phyloP scores from a whole-genome alignment of 2,329 filamentous ascomycete genomes.

The Ceratocystis albifundus region DNA sequence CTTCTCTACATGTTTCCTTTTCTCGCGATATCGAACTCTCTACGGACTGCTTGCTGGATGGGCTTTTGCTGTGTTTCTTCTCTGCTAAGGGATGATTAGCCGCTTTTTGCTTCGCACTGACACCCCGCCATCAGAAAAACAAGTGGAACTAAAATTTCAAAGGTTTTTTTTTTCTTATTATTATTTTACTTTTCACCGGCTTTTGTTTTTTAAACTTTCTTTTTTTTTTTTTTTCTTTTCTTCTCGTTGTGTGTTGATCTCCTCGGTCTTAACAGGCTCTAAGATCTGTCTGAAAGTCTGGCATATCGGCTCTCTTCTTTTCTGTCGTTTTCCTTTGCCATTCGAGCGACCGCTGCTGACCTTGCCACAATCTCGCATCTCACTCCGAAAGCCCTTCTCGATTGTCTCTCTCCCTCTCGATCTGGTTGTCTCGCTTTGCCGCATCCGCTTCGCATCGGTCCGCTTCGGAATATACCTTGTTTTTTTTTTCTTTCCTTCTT shows the following conservation, averaged over 20 bases:
- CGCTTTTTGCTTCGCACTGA: conserved; percentile 14
- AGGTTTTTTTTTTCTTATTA: neutral
- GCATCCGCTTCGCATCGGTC: conserved; percentile 12
- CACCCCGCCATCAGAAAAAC: conserved; percentile 16
- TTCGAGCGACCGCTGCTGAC: neutral
- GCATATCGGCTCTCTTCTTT: neutral
- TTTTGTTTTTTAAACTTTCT: neutral
- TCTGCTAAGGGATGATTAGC: conserved; percentile 8
- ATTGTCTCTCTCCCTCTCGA: neutral
- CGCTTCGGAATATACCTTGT: neutral
- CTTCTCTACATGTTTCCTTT: neutral
- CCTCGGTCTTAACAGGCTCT: neutral
- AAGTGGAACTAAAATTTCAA: conserved; percentile 14
- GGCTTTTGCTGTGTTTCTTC: neutral
- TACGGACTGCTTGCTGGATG: too few relatives aligned
- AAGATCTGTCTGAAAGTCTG: neutral
- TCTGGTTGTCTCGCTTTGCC: neutral
- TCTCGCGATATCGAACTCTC: neutral
- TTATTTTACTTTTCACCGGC: neutral
- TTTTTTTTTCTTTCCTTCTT: neutral
- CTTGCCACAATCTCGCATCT: neutral
- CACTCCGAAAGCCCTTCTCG: neutral
- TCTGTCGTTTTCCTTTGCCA: neutral
- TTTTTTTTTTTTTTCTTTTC: neutral
- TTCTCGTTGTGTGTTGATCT: conserved; percentile 7